phyloP scores from a whole-genome alignment of 495 filamentous ascomycete species.

The Barbatosphaeria neglecta region DNA sequence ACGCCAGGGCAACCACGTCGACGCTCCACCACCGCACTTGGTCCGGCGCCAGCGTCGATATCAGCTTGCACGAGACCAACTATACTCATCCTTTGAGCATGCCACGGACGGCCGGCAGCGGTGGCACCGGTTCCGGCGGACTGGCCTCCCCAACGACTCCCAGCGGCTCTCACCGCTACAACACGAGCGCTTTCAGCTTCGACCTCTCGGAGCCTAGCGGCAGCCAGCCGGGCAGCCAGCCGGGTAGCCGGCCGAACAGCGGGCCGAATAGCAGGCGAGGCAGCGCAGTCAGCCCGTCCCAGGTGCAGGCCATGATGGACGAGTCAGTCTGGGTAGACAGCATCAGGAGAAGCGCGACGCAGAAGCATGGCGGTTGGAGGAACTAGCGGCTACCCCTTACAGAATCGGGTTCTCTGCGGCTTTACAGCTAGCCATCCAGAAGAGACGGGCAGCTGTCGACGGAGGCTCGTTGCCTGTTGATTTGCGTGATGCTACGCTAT shows the following conservation, averaged over 20 bases:
- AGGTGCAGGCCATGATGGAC: conserved; percentile 71
- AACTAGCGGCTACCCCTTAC: not conserved
- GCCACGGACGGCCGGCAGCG: conserved; percentile 16
- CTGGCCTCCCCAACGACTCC: conserved; percentile 7
- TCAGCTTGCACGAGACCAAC: conserved; percentile 29
- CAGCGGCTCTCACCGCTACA: conserved; percentile 14
- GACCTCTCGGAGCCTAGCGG: conserved; percentile 26
- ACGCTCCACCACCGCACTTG: conserved; percentile 26
- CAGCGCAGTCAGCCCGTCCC: conserved; percentile 62
- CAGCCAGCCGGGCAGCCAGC: conserved; percentile 21
- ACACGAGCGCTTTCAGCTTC: conserved; percentile 32
- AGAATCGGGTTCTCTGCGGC: too few relatives aligned
- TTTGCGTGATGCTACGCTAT: too few relatives aligned
- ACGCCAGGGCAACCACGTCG: conserved; percentile 8
- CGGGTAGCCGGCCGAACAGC: conserved; percentile 19
- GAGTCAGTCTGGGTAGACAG: conserved; percentile 88
- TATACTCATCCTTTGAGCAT: conserved; percentile 31
- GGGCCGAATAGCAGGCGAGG: conserved; percentile 35
- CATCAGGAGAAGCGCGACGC: conserved; percentile 75
- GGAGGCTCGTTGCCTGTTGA: too few relatives aligned
- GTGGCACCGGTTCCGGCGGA: not conserved
- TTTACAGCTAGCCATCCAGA: too few relatives aligned
- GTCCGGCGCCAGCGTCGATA: conserved; percentile 24
- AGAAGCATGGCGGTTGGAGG: conserved; percentile 35
- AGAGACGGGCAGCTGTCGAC: too few relatives aligned